Base-by-base conservation (phyloP, 192 early-diverging fungal species). In the Podila epigama region DNA sequence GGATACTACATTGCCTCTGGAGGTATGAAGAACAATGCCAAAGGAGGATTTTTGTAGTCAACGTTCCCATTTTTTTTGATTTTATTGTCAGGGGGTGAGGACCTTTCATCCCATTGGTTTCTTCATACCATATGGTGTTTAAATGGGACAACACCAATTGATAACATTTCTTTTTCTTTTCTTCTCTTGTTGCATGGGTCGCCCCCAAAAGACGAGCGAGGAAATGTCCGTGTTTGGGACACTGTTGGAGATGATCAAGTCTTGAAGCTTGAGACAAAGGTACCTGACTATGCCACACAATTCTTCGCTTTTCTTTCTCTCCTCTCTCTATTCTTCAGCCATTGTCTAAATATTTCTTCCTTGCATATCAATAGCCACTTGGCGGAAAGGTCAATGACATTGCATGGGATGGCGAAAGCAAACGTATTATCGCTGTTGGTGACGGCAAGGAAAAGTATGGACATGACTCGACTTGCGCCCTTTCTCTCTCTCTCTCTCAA, bases 1-100 rank as follows among this genome's bases (percentile, higher is more conserved):
- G 96, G 97, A 51, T 96, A 89, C 83, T 99, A 98, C 83, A 92
- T 98, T 58, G 96, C 96, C 1, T 98, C 96, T 39, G 97, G 93
- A 69, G 96, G 94, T 92, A 84, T n/a, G n/a, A n/a, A n/a, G n/a
- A n/a, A n/a, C n/a, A n/a, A n/a, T n/a, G n/a, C n/a, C n/a, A n/a
- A n/a, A n/a, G n/a, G n/a, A n/a, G n/a, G n/a, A n/a, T n/a, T n/a
- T n/a, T n/a, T n/a, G n/a, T n/a, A n/a, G n/a, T n/a, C n/a, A n/a
- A n/a, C n/a, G n/a, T n/a, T n/a, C n/a, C n/a, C n/a, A n/a, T n/a
- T n/a, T n/a, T n/a, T n/a, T n/a, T n/a, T n/a, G n/a, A n/a, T n/a
- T n/a, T n/a, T n/a, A n/a, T n/a, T n/a, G n/a, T n/a, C n/a, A n/a
- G n/a, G n/a, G n/a, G n/a, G n/a, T n/a, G n/a, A n/a, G n/a, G n/a